Base-by-base conservation (phyloP, 148 eudicot species). In the Chenopodium album region DNA sequence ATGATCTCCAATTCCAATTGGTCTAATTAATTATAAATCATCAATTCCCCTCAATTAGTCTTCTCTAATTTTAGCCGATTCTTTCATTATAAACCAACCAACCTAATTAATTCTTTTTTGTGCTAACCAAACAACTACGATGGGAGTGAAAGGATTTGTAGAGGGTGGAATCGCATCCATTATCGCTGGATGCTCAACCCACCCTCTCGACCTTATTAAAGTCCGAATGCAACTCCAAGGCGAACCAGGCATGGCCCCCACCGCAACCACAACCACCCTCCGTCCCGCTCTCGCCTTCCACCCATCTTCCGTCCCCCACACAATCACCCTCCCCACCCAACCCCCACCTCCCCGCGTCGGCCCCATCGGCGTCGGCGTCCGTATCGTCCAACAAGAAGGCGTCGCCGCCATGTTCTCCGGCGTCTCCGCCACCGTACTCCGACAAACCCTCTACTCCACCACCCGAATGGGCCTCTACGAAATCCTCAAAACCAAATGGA, bases 391-490 rank as follows among this genome's bases (percentile, higher is more conserved):
- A 20, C 91, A 89, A 17, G 97, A 93, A 47, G 97, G 95, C 16
- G 79, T 75, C 31, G 75, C 87, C 10, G 92, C 97, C 1, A 79
- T 92, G 0, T 93, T 83, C 86, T 92, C 94, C 31, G 97, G 95
- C 78, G 90, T 93, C 1, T 93, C 97, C 48, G 95, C 97, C 81
- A 94, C 98, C 87, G 86, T 94, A 2, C 92, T 94, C 79, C 88
- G 98, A 0, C 98, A 94, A 78, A 89, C 92, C 0, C 88, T 92
- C 1, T 94, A 93, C 78, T 92, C 98, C 80, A 94, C 98, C 56
- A 92, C 98, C 73, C 67, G 95, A 4, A 94, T 94, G 98, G 98
- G 98, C 0, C 85, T 94, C 2, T 93, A 93, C 85, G 97, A 94
- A 28, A 88, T 92, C 47, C 56, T 93, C 60, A 94, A 94, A 31